Conservation (phyloP, 768 basidiomycete genomes). For the Hortiboletus flavorubellus region DNA sequence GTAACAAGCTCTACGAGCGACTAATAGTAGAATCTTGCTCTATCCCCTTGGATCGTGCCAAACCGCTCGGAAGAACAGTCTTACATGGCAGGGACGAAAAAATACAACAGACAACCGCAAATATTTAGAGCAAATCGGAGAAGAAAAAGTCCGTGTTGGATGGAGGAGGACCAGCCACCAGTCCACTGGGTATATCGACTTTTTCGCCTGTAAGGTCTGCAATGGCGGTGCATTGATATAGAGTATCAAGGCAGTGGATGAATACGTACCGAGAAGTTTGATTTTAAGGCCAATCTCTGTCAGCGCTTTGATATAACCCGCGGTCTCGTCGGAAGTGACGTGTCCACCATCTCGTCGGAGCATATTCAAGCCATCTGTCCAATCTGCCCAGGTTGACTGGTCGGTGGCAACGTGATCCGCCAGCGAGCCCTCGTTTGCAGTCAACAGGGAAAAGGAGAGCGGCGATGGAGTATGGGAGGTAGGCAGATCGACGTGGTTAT, state of each 20-base stretch:
- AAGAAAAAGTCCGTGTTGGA: constrained; percentile 83
- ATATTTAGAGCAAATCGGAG: constrained; percentile 50
- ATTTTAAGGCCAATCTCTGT: constrained; percentile 93
- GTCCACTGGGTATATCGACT: constrained; percentile 82
- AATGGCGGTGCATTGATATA: neutral
- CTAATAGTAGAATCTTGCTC: constrained; percentile 20
- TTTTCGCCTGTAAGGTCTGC: constrained; percentile 85
- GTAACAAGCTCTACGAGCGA: constrained; percentile 22
- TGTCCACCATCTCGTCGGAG: constrained; percentile 78
- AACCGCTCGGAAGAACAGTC: neutral
- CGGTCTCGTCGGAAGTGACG: constrained; percentile 81
- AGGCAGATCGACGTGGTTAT: constrained; percentile 59
- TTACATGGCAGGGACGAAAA: neutral
- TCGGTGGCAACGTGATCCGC: constrained; percentile 80
- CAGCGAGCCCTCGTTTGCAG: constrained; percentile 63
- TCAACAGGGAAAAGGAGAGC: constrained; percentile 75
- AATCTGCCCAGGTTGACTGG: constrained; percentile 82
- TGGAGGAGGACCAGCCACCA: constrained; percentile 76
- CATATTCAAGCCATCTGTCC: constrained; percentile 93
- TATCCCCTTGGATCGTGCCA: neutral
- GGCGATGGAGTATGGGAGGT: constrained; percentile 58
- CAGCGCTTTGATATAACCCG: constrained; percentile 78
- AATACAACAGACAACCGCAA: constrained; percentile 11
- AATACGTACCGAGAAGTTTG: constrained; percentile 70
- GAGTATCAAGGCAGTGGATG: neutral